Evolutionary conservation across 2,329 filamentous ascomycete species (phyloP), one percentile per base, ranked within the genome.

Genomic region (Aspergillus jensenii): DNA sequence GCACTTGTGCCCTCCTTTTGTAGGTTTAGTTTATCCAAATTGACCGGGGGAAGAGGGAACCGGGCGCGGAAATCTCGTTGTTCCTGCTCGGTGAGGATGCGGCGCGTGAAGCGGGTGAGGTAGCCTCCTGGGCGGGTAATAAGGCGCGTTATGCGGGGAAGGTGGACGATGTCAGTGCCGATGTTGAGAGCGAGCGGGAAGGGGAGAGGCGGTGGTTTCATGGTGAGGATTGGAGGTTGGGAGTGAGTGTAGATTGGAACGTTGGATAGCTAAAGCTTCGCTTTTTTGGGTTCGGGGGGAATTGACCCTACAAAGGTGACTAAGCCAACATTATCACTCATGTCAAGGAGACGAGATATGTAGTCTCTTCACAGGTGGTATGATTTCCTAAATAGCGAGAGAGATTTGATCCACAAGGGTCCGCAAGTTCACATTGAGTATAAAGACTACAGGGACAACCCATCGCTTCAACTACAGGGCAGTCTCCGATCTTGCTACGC

Each of bases 131-230:
- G 70, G 25, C 77, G 71, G 17, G 69, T 72, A 52, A 93, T 73
- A 52, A 92, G 78, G 19, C 74, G 71, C 60, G 79, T 76, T 59
- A 96, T 85, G 55, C 91, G 86, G 0, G 81, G 74, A 57, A 91
- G 82, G 57, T 82, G 81, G 73, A 90, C 91, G 56, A 96, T 88
- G 71, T 96, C 92, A 48, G 85, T 93, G 58, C 92, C 92, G 52
- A 96, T 78, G 49, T 82, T 81, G 14, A 93, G 69, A 1, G 86
- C 79, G n/a, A 53, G 41, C 15, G 53, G 53, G 37, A 86, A 79
- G 1, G 88, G 87, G 65, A 93, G 91, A 0, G 73, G 73, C 6
- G 65, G 55, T 4, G 65, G 65, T 61, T 71, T 75, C 73, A 76
- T 76, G 51, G 37, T 60, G 12, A 15, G 51, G 49, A 41, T 51